Evolutionary conservation across 345 rosid species (phyloP).

Genomic region (Citrus cavaleriei): DNA sequence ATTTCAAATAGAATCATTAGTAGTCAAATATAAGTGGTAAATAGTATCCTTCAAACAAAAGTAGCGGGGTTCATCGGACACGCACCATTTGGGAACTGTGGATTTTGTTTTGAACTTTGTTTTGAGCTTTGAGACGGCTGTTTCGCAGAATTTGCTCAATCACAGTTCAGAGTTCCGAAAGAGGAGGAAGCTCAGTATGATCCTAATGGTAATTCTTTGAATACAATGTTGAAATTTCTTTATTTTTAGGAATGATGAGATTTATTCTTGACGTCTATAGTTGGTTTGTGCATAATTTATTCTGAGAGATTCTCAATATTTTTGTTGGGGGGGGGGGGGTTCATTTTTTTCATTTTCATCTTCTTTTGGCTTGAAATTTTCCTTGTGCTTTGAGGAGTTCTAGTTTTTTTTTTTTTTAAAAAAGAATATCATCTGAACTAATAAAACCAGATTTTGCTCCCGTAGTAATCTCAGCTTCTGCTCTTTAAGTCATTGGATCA

Average conservation of each 20-base stretch:
- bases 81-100: background rate
- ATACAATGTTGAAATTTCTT: background rate
- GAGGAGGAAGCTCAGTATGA: constrained; percentile 30
- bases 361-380: background rate
- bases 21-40: no score
- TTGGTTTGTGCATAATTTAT: background rate
- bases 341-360: background rate
- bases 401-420: background rate
- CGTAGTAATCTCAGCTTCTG: background rate
- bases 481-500: background rate
- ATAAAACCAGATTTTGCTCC: background rate
- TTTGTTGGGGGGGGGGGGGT: background rate
- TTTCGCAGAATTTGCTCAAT: constrained; percentile 24
- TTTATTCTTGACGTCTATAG: background rate
- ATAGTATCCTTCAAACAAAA: no score
- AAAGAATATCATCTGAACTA: background rate
- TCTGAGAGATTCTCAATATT: background rate
- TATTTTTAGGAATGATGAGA: background rate
- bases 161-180: constrained; percentile 23
- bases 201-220: constrained; percentile 32
- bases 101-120: background rate
- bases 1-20: no score
- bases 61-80: no score
- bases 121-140: background rate
- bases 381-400: background rate